Evolutionary conservation across 164 flowering plant species (phyloP).

Genomic region (Macadamia tetraphylla): DNA sequence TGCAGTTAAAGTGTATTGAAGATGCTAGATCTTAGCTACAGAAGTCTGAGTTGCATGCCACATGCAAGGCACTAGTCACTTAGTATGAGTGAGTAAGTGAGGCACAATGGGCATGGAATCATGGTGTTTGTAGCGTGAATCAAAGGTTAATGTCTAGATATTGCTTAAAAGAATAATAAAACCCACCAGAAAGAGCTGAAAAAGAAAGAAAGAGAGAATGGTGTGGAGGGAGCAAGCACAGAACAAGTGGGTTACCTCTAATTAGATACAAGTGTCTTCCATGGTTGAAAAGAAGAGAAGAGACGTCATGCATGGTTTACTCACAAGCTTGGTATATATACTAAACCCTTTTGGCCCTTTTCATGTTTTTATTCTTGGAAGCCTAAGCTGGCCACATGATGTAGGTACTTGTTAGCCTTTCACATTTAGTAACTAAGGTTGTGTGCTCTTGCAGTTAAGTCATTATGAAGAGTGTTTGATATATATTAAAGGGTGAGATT

Average conservation of each 20-base stretch:
- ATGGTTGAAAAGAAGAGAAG: not conserved
- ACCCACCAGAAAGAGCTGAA: not conserved
- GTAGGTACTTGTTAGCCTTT: too few relatives aligned
- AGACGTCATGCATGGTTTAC: not conserved
- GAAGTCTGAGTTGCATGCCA: slow-evolving; percentile 7
- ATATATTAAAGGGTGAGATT: too few relatives aligned
- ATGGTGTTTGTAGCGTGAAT: slow-evolving; percentile 16
- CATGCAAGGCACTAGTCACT: slow-evolving; percentile 6
- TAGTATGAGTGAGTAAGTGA: not conserved
- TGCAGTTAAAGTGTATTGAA: too few relatives aligned
- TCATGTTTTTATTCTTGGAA: not conserved
- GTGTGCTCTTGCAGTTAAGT: too few relatives aligned
- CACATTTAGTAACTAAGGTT: too few relatives aligned
- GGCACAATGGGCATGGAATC: slow-evolving; percentile 2
- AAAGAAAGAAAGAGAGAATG: not conserved
- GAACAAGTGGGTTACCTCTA: not conserved
- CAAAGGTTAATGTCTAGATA: slow-evolving; percentile 8
- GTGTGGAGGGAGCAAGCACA: not conserved
- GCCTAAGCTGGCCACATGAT: too few relatives aligned
- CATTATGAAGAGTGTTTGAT: too few relatives aligned
- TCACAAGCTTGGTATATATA: slow-evolving; percentile 1
- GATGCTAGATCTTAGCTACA: not conserved
- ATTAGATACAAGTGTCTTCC: not conserved
- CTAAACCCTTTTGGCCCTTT: not conserved
- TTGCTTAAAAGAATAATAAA: slow-evolving; percentile 5